Conservation (phyloP, 257 asterid species). For the Ligustrum vulgare region DNA sequence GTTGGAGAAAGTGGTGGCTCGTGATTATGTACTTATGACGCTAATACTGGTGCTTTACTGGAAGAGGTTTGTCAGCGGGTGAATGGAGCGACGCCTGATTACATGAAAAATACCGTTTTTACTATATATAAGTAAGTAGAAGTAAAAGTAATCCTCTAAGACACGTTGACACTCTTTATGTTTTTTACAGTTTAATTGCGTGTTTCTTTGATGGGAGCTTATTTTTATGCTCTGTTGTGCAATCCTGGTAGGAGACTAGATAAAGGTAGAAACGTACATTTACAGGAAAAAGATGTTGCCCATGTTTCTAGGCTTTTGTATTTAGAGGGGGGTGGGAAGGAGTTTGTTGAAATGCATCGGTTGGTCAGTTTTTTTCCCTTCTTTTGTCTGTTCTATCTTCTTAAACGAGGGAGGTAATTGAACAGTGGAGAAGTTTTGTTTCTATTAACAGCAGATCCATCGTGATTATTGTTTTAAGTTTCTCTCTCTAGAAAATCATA, state of each 20-base stretch:
- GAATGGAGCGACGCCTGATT: constrained; percentile 1
- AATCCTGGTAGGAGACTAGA: constrained; percentile 20
- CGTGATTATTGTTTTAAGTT: not conserved
- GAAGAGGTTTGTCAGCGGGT: constrained; percentile 8
- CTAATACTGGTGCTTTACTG: not conserved
- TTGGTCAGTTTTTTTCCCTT: not conserved
- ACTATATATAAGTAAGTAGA: not conserved
- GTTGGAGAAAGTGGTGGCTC: constrained; percentile 41
- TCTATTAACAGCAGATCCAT: not conserved
- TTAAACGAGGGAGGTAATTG: not conserved
- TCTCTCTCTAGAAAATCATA: not conserved
- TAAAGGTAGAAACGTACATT: constrained; percentile 34
- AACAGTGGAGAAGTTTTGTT: not conserved
- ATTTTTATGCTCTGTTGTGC: constrained; percentile 35
- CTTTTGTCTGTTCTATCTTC: not conserved
- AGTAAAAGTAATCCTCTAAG: not conserved
- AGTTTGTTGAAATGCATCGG: constrained; percentile 17
- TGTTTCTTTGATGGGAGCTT: constrained; percentile 7
- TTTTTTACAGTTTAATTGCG: not conserved
- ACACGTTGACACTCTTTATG: not conserved
- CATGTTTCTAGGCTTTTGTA: constrained; percentile 20
- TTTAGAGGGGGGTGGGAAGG: constrained; percentile 26
- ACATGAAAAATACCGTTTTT: constrained; percentile 11
- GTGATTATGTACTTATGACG: constrained; percentile 21
- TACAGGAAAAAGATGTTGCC: constrained; percentile 14